A percentile compares a stretch with the other conserved stretches of the same genome.
phyloP scores from a whole-genome alignment of 1,139 yeast species.

The Geotrichum bryndzae region DNA sequence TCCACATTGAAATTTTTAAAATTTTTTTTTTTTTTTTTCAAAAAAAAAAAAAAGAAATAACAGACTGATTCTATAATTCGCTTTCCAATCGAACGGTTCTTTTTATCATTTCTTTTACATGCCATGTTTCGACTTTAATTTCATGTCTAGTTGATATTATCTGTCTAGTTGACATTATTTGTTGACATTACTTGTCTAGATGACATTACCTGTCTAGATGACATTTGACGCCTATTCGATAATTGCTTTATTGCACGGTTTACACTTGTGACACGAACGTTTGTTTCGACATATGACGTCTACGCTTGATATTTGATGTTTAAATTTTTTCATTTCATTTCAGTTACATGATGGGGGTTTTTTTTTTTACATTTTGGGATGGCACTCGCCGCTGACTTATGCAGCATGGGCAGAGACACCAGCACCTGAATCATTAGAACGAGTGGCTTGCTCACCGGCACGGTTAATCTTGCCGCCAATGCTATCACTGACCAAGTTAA shows the following conservation, averaged over 20 bases:
- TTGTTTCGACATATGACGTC: background rate
- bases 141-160: background rate
- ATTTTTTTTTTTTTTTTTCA: too few relatives aligned
- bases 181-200: too few relatives aligned
- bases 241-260: background rate
- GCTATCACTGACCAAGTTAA: slow-evolving; percentile 46
- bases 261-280: background rate
- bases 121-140: too few relatives aligned
- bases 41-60: too few relatives aligned
- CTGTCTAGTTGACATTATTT: too few relatives aligned
- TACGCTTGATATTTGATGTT: background rate
- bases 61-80: too few relatives aligned
- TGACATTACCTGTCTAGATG: background rate
- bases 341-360: background rate
- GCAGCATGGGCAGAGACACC: slow-evolving; percentile 35
- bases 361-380: background rate
- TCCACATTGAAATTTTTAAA: background rate
- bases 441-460: slow-evolving; percentile 56
- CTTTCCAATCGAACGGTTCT: too few relatives aligned
- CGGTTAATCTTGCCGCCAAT: slow-evolving; percentile 51
- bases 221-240: background rate
- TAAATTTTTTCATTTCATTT: background rate
- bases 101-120: too few relatives aligned
- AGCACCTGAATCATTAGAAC: slow-evolving; percentile 28
- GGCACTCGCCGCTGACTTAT: slow-evolving; percentile 18